These are phyloP conservation scores for Zymoseptoria brevis DNA, from an alignment of 2,329 filamentous ascomycete genomes.

Conservation along the genomic window DNA sequence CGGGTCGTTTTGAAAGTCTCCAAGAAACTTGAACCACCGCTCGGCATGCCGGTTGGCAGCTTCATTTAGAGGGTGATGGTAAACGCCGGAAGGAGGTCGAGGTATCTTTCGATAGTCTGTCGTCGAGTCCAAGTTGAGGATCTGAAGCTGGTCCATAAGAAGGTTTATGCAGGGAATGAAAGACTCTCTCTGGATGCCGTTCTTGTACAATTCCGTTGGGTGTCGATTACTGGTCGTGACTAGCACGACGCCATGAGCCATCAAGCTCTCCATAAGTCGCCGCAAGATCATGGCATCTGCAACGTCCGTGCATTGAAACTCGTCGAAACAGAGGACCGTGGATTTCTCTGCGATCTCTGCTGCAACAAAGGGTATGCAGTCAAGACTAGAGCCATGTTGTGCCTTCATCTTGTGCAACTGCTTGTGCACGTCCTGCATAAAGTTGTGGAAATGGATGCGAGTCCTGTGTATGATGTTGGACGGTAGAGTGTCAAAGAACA, in stretches of 20 bases:
- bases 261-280: constrained; percentile 65
- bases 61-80: constrained; percentile 77
- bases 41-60: constrained; percentile 74
- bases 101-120: constrained; percentile 98
- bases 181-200: constrained; percentile 41
- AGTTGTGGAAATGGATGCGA: constrained; percentile 73
- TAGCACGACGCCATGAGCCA: constrained; percentile 67
- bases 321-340: constrained; percentile 68
- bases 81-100: constrained; percentile 84
- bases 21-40: constrained; percentile 92
- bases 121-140: constrained; percentile 88
- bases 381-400: constrained; percentile 55
- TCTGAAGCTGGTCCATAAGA: constrained; percentile 71
- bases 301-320: constrained; percentile 74
- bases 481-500: constrained; percentile 64
- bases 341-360: constrained; percentile 55
- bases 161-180: constrained; percentile 94
- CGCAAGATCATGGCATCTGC: constrained; percentile 68
- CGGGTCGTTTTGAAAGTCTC: constrained; percentile 66
- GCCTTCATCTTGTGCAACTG: constrained; percentile 53
- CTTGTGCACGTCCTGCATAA: constrained; percentile 70
- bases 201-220: constrained; percentile 51
- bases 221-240: constrained; percentile 72
- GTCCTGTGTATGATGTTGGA: constrained; percentile 1
- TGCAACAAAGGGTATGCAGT: constrained; percentile 25